Evolutionary conservation across 352 stramenopile genomes (phyloP).

Genomic region (Phytophthora idaei): DNA sequence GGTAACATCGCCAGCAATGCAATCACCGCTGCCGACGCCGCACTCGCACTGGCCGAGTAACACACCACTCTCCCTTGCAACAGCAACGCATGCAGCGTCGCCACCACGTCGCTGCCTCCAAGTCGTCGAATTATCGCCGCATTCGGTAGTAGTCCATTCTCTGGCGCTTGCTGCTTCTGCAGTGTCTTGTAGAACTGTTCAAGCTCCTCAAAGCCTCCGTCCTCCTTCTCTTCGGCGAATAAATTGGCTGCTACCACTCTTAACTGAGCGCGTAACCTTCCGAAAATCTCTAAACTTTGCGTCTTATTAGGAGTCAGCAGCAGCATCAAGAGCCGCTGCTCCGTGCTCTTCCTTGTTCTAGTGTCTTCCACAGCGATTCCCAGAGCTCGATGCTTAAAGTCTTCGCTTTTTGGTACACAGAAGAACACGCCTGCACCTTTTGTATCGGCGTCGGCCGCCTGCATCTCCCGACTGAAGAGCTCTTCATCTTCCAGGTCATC

Average conservation of each 20-base stretch:
- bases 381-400: conserved; percentile 26
- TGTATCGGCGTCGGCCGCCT: conserved; percentile 32
- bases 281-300: conserved; percentile 30
- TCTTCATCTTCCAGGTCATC: conserved; percentile 69
- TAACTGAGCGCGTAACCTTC: conserved; percentile 46
- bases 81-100: conserved; percentile 69
- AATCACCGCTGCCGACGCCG: conserved; percentile 57
- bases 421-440: conserved; percentile 54
- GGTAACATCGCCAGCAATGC: conserved; percentile 62
- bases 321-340: conserved; percentile 58
- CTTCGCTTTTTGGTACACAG: conserved; percentile 29
- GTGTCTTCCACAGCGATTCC: conserved; percentile 58
- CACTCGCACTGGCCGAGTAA: conserved; percentile 62
- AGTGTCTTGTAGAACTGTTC: conserved; percentile 37
- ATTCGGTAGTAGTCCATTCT: conserved; percentile 51
- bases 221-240: conserved; percentile 33
- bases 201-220: conserved; percentile 37
- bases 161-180: conserved; percentile 49
- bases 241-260: conserved; percentile 34
- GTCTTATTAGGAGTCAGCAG: conserved; percentile 18
- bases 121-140: conserved; percentile 53
- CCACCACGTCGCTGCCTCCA: conserved; percentile 62
- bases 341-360: conserved; percentile 49
- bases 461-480: conserved; percentile 72
- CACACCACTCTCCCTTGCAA: conserved; percentile 82